These are phyloP conservation scores for Cystobasidium slooffiae DNA, from an alignment of 1,284 basidiomycete genomes.

Conservation along the genomic window DNA sequence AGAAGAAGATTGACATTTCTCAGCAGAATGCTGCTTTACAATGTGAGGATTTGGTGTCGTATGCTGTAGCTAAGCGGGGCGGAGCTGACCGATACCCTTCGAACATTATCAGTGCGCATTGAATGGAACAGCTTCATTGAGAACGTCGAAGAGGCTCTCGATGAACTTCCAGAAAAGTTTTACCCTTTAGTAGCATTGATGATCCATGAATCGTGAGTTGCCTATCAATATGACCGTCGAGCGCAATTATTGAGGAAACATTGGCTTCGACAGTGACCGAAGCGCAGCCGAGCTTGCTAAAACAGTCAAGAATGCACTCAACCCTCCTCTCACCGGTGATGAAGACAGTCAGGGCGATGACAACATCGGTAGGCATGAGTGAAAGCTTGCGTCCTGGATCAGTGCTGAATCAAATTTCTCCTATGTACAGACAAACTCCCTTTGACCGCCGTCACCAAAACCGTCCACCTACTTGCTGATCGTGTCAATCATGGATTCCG, in stretches of 20 bases:
- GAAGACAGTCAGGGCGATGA: conserved; percentile 49
- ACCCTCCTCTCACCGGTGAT: conserved; percentile 9
- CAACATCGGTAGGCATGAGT: background rate
- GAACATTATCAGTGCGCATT: conserved; percentile 24
- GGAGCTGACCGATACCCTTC: background rate
- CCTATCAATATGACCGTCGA: background rate
- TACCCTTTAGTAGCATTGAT: conserved; percentile 76
- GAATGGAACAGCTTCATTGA: conserved; percentile 43
- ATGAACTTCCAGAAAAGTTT: conserved; percentile 68
- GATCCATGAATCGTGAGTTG: conserved; percentile 72
- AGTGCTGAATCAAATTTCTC: conserved; percentile 3
- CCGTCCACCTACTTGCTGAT: conserved; percentile 66
- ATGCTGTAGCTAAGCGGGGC: background rate
- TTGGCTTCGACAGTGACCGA: conserved; percentile 66
- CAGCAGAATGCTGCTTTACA: conserved; percentile 78
- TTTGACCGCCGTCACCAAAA: conserved; percentile 53
- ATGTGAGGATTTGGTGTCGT: conserved; percentile 57
- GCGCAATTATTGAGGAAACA: background rate
- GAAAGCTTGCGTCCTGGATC: too few species aligned
- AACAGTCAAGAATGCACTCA: conserved; percentile 63
- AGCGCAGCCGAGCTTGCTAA: conserved; percentile 66
- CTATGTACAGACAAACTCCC: conserved; percentile 2
- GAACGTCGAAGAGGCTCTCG: conserved; percentile 55
- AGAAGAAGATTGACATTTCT: conserved; percentile 74
- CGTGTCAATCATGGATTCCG: conserved; percentile 78